phyloP scores from a whole-genome alignment of 2,329 filamentous ascomycete species.

The Chaetothyriales sp. region DNA sequence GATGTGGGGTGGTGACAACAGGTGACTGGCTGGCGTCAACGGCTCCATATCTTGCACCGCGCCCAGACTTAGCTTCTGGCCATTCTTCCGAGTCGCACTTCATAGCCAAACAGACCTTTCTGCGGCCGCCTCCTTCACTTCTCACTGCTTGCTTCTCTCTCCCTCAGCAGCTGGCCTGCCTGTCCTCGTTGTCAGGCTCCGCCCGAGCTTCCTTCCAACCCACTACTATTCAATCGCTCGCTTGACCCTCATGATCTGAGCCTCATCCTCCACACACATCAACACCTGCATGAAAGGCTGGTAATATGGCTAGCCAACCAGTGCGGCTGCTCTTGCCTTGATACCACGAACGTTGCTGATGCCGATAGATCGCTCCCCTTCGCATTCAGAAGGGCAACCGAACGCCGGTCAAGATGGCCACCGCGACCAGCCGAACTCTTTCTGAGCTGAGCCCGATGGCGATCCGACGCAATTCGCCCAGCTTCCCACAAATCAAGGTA shows the following conservation, averaged over 20 bases:
- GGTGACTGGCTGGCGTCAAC: background rate
- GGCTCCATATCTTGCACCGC: background rate
- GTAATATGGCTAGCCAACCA: background rate
- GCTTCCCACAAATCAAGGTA: slow-evolving; percentile 70
- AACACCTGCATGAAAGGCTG: slow-evolving; percentile 8
- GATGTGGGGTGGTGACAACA: background rate
- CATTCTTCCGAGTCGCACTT: slow-evolving; percentile 2
- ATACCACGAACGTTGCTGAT: background rate
- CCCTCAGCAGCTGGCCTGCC: slow-evolving; percentile 16
- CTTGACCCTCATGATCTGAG: slow-evolving; percentile 14
- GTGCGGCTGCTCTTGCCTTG: background rate
- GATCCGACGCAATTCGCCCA: slow-evolving; percentile 79
- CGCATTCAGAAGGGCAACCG: slow-evolving; percentile 21
- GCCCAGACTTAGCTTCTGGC: slow-evolving; percentile 2
- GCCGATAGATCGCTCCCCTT: slow-evolving; percentile 19
- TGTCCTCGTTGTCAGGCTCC: slow-evolving; percentile 4
- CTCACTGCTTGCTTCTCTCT: slow-evolving; percentile 2
- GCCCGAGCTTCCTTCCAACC: background rate
- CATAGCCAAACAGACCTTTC: slow-evolving; percentile 4
- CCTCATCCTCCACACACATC: slow-evolving; percentile 2
- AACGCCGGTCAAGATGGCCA: slow-evolving; percentile 49
- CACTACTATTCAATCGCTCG: slow-evolving; percentile 5
- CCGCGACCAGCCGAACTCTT: slow-evolving; percentile 53
- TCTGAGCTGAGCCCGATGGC: slow-evolving; percentile 80
- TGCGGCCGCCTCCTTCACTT: slow-evolving; percentile 3